Evolutionary conservation across 495 filamentous ascomycete genomes (phyloP), one percentile per base, ranked within the genome.

Genomic region (Daldinia concentrica): DNA sequence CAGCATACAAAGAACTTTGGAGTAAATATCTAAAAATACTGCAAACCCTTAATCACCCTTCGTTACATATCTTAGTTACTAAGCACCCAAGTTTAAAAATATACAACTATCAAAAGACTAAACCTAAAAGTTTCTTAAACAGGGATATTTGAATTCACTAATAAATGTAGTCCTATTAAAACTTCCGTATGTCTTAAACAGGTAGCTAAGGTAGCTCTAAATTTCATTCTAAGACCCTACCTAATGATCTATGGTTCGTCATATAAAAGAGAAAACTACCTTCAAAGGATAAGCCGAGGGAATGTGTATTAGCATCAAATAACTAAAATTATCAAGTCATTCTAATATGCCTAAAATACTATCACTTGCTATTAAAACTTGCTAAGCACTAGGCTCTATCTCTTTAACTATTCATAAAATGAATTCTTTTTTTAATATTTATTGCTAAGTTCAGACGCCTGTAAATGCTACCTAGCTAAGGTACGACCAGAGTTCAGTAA

Each of bases 381-480:
- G 14, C 14, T 6, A 17, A 14, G 26, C 14, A 17, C 51, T 12
- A 17, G 1, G 14, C 12, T 54, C 22, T 30, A 15, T 24, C 26
- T 54, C 1, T n/a, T 30, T 54, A 30, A 8, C 12, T 30, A 30
- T 54, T 17, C 12, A 30, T 48, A 48, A 48, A 1, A 22, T 48
- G 17, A 48, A 48, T 48, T 48, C 17, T 48, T 48, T 48, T 22
- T 48, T 22, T 48, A 3, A 4, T 36, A 12, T 48, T 48, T 48
- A 48, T 48, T 48, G 43, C 22, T 22, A 24, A 54, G 15, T 54
- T 30, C 11, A 30, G 26, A 27, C 27, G 50, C 50, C 27, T 17
- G 50, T 26, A 27, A 30, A 54, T 54, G 50, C 50, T 30, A 54
- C 26, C 8, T 48, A 48, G 24, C 43, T 48, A 48, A 22, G 43